Percentiles rank a stretch among this genome's conserved stretches.
Conservation (phyloP, 768 basidiomycete genomes). For the Cubamyces sp. region DNA sequence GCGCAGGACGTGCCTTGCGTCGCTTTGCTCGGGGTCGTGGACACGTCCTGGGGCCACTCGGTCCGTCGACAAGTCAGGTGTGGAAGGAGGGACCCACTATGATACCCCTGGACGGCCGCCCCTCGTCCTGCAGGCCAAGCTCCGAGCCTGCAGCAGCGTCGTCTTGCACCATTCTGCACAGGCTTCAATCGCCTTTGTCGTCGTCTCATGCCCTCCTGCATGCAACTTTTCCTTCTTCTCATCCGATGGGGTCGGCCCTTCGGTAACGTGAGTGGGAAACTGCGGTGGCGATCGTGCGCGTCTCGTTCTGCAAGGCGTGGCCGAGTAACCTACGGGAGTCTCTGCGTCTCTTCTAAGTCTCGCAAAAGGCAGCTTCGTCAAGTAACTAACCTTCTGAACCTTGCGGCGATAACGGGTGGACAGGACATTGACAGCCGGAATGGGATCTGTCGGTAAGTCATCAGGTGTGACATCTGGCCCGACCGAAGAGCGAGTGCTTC, state of each 20-base stretch:
- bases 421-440: no score
- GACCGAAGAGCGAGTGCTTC: no score
- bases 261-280: not conserved
- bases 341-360: no score
- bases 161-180: not conserved
- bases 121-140: constrained; percentile 14
- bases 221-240: not conserved
- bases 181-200: not conserved
- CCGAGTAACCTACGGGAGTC: no score
- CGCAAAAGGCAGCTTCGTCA: no score
- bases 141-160: not conserved
- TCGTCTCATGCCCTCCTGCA: not conserved
- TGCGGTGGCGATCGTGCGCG: not conserved
- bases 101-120: not conserved
- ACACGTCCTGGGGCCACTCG: constrained; percentile 6
- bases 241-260: not conserved
- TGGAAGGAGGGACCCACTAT: constrained; percentile 3
- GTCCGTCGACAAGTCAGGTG: constrained; percentile 3
- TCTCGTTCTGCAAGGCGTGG: not conserved
- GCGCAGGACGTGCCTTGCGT: constrained; percentile 19
- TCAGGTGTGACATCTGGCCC: no score
- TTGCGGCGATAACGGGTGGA: no score
- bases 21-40: constrained; percentile 14
- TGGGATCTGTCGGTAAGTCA: no score
- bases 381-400: no score